Evolutionary conservation across 345 rosid genomes (phyloP), one percentile per base, ranked within the genome.

Genomic region (Conringia planisiliqua): DNA sequence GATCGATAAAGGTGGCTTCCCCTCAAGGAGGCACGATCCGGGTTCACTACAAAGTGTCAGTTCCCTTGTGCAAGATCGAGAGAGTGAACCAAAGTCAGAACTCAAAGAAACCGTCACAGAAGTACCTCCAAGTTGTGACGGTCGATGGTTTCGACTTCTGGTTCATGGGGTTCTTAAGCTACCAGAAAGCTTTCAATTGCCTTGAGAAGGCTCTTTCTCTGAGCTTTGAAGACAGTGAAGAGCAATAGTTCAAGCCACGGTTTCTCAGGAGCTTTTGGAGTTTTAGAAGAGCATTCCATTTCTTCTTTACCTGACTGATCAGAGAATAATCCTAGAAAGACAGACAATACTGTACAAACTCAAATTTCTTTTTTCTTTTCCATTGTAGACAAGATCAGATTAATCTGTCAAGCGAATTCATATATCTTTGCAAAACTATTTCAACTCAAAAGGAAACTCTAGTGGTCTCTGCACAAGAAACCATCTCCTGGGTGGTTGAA

Each of bases 21-120:
- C 20, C 76, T 14, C 66, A 78, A 5, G 90, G 88, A 59, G 77
- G 78, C 62, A 44, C 62, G 8, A 55, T 68, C 51, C 67, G 80
- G 42, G 58, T 69, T 46, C 85, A 80, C 22, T 86, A 80, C 80
- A 86, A 85, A 85, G 90, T 82, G 6, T 75, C 79, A 8, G 22
- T 77, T 3, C 81, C 78, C 11, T 20, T 73, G 50, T 33, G 60
- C 40, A 72, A 73, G 78, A 77, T 77, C 63, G 42, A 69, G 51
- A 79, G 75, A 68, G 76, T 63, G 13, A 65, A 69, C 68, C 79
- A 79, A 46, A 71, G 74, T 35, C 63, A 77, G 70, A 73, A 73
- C 70, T 55, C 52, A 30, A 57, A 81, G 69, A 81, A 68, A 47
- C 81, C 81, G 4, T 73, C 77, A 40, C 68, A 77, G 48, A 77